Conservation (phyloP, 2,329 filamentous ascomycete genomes). For the Ophiocordyceps unilateralis region DNA sequence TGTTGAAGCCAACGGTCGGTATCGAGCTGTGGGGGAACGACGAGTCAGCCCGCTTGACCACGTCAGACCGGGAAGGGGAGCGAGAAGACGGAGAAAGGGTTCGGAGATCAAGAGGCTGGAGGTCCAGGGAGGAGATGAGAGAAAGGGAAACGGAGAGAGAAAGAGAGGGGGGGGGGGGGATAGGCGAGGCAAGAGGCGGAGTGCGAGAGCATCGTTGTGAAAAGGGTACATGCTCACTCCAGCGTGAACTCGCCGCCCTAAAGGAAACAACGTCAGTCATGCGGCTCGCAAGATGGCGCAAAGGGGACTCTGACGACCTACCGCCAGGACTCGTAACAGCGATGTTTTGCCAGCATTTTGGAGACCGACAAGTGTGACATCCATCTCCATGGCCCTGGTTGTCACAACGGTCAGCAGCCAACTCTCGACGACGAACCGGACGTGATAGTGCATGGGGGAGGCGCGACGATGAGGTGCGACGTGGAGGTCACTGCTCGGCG, state of each 20-base stretch:
- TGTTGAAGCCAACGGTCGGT: slow-evolving; percentile 96
- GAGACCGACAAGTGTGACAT: slow-evolving; percentile 96
- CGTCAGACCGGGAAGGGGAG: background rate
- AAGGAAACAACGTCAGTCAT: slow-evolving; percentile 4
- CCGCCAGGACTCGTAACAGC: slow-evolving; percentile 79
- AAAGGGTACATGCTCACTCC: slow-evolving; percentile 50
- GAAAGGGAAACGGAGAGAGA: background rate
- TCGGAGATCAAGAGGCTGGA: no score
- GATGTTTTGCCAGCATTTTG: slow-evolving; percentile 98
- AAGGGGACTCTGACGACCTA: slow-evolving; percentile 32
- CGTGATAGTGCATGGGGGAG: background rate
- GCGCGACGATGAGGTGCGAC: background rate
- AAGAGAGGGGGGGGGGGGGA: background rate
- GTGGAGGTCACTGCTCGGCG: background rate
- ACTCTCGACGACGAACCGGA: background rate
- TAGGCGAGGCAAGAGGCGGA: no score
- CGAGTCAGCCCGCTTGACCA: background rate
- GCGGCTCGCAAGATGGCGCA: no score
- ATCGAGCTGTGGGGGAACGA: slow-evolving; percentile 54
- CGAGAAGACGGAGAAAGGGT: background rate
- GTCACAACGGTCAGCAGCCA: background rate
- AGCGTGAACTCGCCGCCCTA: slow-evolving; percentile 97
- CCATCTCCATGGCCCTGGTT: slow-evolving; percentile 91
- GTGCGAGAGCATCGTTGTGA: no score
- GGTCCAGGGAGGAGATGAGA: no score